A percentile compares a stretch with the other conserved stretches of the same genome.
phyloP scores from a whole-genome alignment of 352 stramenopile species.

The Phytopythium kandeliae region DNA sequence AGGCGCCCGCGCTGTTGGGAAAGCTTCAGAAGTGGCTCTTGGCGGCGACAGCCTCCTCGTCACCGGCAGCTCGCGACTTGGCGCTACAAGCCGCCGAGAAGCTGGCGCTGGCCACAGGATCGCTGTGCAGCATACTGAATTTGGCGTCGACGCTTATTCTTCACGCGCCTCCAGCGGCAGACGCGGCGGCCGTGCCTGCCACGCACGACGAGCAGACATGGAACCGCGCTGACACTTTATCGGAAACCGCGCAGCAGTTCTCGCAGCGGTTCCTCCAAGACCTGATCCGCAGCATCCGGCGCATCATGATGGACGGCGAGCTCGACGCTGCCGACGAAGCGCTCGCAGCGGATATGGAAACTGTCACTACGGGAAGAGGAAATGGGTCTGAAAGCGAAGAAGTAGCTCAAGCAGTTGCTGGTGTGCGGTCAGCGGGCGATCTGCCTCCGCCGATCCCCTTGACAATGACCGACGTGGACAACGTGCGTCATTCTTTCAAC shows the following conservation, averaged over 20 bases:
- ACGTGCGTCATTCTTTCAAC: neutral
- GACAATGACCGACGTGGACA: neutral
- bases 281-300: constrained; percentile 39
- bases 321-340: neutral
- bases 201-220: constrained; percentile 36
- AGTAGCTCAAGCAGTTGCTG: neutral
- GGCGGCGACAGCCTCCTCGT: constrained; percentile 41
- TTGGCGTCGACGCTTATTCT: constrained; percentile 57
- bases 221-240: constrained; percentile 58
- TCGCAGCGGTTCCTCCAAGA: constrained; percentile 41
- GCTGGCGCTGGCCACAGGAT: constrained; percentile 68
- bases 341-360: neutral
- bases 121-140: constrained; percentile 70
- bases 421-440: neutral
- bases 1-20: constrained; percentile 41
- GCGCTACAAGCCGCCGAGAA: constrained; percentile 54
- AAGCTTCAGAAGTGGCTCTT: constrained; percentile 70
- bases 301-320: constrained; percentile 32
- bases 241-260: constrained; percentile 23
- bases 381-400: no score
- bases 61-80: constrained; percentile 46
- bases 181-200: constrained; percentile 2
- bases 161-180: constrained; percentile 20
- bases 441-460: neutral
- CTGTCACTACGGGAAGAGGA: neutral